phyloP scores from a whole-genome alignment of 2,329 filamentous ascomycete species.

The Phoma herbarum region DNA sequence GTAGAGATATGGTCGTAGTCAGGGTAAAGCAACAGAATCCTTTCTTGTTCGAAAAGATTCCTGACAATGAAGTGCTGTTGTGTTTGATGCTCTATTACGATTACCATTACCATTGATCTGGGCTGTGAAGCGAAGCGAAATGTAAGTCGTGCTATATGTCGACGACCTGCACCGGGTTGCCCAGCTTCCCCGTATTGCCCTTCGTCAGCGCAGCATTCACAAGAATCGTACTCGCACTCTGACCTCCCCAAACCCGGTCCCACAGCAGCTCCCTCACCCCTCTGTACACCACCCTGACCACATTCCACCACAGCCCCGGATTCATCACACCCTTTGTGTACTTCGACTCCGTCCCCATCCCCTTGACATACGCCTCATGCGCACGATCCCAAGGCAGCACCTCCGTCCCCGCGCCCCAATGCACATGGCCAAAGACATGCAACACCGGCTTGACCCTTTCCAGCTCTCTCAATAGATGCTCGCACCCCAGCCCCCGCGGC shows the following conservation, averaged over 20 bases:
- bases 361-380: conserved; percentile 75
- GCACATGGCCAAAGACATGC: conserved; percentile 87
- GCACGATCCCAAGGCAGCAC: conserved; percentile 77
- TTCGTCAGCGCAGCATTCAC: conserved; percentile 69
- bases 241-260: conserved; percentile 66
- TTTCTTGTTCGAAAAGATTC: conserved; percentile 49
- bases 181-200: conserved; percentile 58
- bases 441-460: conserved; percentile 78
- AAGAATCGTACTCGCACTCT: conserved; percentile 61
- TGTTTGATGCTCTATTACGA: conserved; percentile 41
- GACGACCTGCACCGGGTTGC: conserved; percentile 56
- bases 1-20: conserved; percentile 37
- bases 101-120: conserved; percentile 26
- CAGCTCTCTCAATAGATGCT: conserved; percentile 73
- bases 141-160: conserved; percentile 46
- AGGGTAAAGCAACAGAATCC: conserved; percentile 50
- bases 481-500: conserved; percentile 72
- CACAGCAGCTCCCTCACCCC: conserved; percentile 66
- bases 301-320: conserved; percentile 59
- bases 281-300: conserved; percentile 60
- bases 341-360: conserved; percentile 57
- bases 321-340: conserved; percentile 51
- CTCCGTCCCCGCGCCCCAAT: conserved; percentile 76
- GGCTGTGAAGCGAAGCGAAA: conserved; percentile 25
- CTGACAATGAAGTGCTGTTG: conserved; percentile 45